These are phyloP conservation scores for Bretziella fagacearum DNA, from an alignment of 2,329 filamentous ascomycete species.

Conservation along the genomic window DNA sequence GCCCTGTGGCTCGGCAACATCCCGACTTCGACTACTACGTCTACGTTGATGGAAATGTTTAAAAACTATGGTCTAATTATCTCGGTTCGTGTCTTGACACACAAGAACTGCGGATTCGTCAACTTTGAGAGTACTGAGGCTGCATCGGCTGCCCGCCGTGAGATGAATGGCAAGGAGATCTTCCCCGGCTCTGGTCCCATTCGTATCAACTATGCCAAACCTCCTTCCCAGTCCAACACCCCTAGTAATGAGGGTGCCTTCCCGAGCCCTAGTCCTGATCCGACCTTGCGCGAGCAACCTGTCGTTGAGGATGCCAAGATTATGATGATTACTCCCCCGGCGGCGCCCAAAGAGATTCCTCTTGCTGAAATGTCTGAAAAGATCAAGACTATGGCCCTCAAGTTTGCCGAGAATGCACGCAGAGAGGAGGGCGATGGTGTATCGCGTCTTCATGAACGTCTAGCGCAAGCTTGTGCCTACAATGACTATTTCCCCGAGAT, in stretches of 20 bases:
- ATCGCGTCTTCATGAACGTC: constrained; percentile 33
- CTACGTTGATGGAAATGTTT: constrained; percentile 89
- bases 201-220: constrained; percentile 93
- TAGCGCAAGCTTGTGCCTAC: constrained; percentile 63
- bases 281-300: constrained; percentile 39
- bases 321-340: constrained; percentile 24
- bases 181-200: constrained; percentile 93
- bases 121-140: constrained; percentile 90
- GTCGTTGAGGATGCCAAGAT: constrained; percentile 6
- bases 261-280: constrained; percentile 81
- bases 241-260: constrained; percentile 78
- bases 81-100: constrained; percentile 81
- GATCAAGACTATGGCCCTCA: constrained; percentile 68
- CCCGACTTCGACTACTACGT: constrained; percentile 88
- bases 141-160: constrained; percentile 71
- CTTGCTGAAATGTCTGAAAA: constrained; percentile 66
- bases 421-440: constrained; percentile 64
- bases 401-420: constrained; percentile 55
- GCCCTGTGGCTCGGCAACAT: constrained; percentile 96
- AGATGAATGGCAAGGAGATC: constrained; percentile 92
- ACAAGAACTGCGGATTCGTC: constrained; percentile 98
- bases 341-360: constrained; percentile 38
- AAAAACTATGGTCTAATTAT: constrained; percentile 80
- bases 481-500: constrained; percentile 64
- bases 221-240: constrained; percentile 74